A percentile compares a stretch with the other conserved stretches of the same genome.
Evolutionary conservation across 768 basidiomycete species (phyloP).

Genomic region (Amanita pseudoporphyria): DNA sequence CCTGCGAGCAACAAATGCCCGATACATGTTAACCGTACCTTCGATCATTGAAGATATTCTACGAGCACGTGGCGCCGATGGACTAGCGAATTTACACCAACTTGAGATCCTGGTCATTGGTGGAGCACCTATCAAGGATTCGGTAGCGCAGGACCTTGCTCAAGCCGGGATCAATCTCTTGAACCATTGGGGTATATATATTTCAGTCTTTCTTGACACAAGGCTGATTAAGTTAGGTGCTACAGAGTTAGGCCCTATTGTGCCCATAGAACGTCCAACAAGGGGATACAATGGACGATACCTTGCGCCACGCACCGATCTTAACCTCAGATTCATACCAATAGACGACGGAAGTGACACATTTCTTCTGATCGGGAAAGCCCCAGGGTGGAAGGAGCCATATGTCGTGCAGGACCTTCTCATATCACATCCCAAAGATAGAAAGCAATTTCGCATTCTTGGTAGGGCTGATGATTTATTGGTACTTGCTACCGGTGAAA

Average conservation of each 20-base stretch:
- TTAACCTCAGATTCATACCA: conserved; percentile 19
- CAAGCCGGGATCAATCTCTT: conserved; percentile 24
- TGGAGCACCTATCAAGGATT: conserved; percentile 31
- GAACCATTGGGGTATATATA: conserved; percentile 29
- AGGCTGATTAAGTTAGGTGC: conserved; percentile 14
- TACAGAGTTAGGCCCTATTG: conserved; percentile 29
- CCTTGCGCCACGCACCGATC: conserved; percentile 25
- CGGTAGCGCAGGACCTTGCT: conserved; percentile 19
- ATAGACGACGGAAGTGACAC: conserved; percentile 17
- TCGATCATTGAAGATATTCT: conserved; percentile 30
- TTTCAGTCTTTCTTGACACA: background rate
- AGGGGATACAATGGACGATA: conserved; percentile 28
- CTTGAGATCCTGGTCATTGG: conserved; percentile 27
- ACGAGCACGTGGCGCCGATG: conserved; percentile 14
- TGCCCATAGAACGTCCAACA: conserved; percentile 21
- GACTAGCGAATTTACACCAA: conserved; percentile 20
- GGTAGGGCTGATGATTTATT: conserved; percentile 32
- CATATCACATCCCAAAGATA: conserved; percentile 19
- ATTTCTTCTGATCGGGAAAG: conserved; percentile 20
- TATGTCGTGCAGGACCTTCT: conserved; percentile 31
- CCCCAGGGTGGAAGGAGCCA: conserved; percentile 24
- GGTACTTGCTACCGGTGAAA: conserved; percentile 34
- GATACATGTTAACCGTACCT: conserved; percentile 27
- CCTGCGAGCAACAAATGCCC: conserved; percentile 19
- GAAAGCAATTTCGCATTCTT: conserved; percentile 24